Percentiles rank a stretch among this genome's conserved stretches.
Conservation (phyloP, 73 alveolate genomes). For the Breviolum minutum region DNA sequence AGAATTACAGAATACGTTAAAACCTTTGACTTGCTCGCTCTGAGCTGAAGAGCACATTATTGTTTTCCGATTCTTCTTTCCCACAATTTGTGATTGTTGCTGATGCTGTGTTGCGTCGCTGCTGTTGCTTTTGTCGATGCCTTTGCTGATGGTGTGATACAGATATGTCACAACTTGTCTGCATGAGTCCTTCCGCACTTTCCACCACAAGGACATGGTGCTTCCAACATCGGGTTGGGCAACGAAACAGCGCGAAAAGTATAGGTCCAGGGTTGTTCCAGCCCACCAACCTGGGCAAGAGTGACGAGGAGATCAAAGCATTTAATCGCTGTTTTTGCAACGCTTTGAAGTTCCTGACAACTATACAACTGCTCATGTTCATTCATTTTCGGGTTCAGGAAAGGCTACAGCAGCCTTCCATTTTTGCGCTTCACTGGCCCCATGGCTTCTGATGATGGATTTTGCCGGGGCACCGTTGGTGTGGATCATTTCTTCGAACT, state of each 20-base stretch:
- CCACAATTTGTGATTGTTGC: too few relatives aligned
- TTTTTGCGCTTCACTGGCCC: too few relatives aligned
- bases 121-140: background rate
- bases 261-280: slow-evolving; percentile 67
- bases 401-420: too few relatives aligned
- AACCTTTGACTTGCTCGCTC: too few relatives aligned
- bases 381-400: too few relatives aligned
- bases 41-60: too few relatives aligned
- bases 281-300: slow-evolving; percentile 76
- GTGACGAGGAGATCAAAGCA: background rate
- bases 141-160: background rate
- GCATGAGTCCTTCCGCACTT: slow-evolving; percentile 24
- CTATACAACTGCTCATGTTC: too few relatives aligned
- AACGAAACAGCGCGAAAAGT: slow-evolving; percentile 81
- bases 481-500: slow-evolving; percentile 70
- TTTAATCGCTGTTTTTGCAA: too few relatives aligned
- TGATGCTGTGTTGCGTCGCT: too few relatives aligned
- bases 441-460: background rate
- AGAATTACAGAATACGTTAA: too few relatives aligned
- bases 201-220: slow-evolving; percentile 77
- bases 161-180: background rate
- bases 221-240: slow-evolving; percentile 62
- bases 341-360: too few relatives aligned
- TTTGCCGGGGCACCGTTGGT: slow-evolving; percentile 25
- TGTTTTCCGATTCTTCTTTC: background rate